Evolutionary conservation across 768 basidiomycete genomes (phyloP), one percentile per base, ranked within the genome.

Genomic region (Suillus americanus): DNA sequence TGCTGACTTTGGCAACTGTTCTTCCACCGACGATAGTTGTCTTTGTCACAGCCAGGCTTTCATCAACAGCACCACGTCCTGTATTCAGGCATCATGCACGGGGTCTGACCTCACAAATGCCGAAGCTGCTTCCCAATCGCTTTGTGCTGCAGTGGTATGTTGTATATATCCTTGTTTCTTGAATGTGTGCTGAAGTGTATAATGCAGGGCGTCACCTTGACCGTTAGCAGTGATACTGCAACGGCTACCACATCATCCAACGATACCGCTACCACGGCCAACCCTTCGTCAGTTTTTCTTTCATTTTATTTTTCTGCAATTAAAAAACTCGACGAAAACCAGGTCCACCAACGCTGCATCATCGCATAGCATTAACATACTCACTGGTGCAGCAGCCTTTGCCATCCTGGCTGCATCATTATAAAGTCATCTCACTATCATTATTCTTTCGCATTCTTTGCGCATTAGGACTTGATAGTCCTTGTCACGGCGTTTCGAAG

Each of bases 121-220:
- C n/a, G 71, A 82, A 60, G 23, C 62, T 0, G 74, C 72, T 61
- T 82, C 87, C 7, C 73, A 79, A 56, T 55, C 67, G 2, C 67
- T 85, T 50, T 89, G 88, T 65, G 71, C 70, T 0, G 74, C 79
- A 51, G 86, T 83, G 48, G 87, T 89, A 77, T 63, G 85, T 80
- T 28, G 10, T n/a, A 18, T 2, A 30, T 10, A 35, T 5, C 38
- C 59, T 30, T 64, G 20, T 28, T 62, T 40, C 43, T 41, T 20
- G 62, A n/a, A 33, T 43, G 51, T 41, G n/a, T 51, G 61, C 56
- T 48, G 60, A 51, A 33, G 37, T 35, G 65, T 38, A 55, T 54
- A 53, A 61, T 66, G 18, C 66, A 88, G 86, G 85, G 85, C 64
- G 84, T 89, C 6, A 85, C 83, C 7, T 74, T 89, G 66, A 81